Base-by-base conservation (phyloP, 176 grass and related monocot species). In the Phragmites australis region DNA sequence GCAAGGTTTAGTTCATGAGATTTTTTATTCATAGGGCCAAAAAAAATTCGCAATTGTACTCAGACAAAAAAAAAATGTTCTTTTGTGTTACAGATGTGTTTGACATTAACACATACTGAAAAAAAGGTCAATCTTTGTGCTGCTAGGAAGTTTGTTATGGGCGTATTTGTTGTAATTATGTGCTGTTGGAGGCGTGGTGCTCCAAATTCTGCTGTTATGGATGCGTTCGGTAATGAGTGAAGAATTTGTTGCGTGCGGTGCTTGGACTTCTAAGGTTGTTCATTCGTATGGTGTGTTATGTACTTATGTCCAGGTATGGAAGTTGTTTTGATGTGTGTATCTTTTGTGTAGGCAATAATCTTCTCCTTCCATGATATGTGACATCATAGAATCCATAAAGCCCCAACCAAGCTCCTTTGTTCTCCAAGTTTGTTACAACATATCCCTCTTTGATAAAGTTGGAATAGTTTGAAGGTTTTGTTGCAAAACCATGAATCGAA, bases 231-330 rank as follows among this genome's bases (percentile, higher is more conserved):
- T 48, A 70, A 25, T 10, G 9, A 75, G 11, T 0, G 6, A 74
- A 60, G 32, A 75, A 58, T 18, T 6, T 54, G 9, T 58, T 46
- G 31, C 31, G 71, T 82, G 46, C 27, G 41, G 29, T 62, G 44
- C 53, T 21, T 22, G 6, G 9, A 27, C 21, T 61, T 34, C 26
- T 40, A 16, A 26, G 32, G n/a, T 39, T 65, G 19, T 43, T 69
- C 74, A 78, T 71, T 70, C 65, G 15, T 85, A 70, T 62, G 30
- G 44, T 43, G 54, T 78, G 74, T 40, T 53, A 19, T 64, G 15
- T 37, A n/a, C n/a, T n/a, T n/a, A n/a, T n/a, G n/a, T n/a, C 57
- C 43, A 25, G 31, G 21, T 57, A 1, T 45, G 59, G 58, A 83
- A 65, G 50, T 72, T 56, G 59, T 74, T 74, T 27, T 22, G 14